A percentile compares a stretch with the other conserved stretches of the same genome.
Evolutionary conservation across 495 filamentous ascomycete species (phyloP).

Genomic region (Sordaria brevicollis): DNA sequence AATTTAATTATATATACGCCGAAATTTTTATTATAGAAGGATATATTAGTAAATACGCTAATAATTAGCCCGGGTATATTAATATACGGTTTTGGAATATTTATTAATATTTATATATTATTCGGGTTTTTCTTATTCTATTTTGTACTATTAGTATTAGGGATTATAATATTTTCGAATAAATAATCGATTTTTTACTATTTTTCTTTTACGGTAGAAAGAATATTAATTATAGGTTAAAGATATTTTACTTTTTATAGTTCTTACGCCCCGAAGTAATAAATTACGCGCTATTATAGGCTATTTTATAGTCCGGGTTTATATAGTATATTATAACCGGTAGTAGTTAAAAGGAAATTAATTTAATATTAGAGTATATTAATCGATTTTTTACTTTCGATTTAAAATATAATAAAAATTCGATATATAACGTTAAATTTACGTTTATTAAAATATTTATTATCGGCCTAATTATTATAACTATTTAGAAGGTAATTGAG

Average conservation of each 20-base stretch:
- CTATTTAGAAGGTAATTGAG: background rate
- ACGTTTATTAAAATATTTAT: background rate
- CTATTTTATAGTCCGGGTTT: too few species aligned
- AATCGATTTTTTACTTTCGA: too few species aligned
- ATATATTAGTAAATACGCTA: too few species aligned
- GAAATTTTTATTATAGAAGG: too few species aligned
- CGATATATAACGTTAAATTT: background rate
- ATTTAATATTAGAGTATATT: background rate
- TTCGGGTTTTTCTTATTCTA: too few species aligned
- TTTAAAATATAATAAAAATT: background rate
- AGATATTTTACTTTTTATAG: background rate
- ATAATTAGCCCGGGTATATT: too few species aligned
- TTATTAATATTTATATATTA: too few species aligned
- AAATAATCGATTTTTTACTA: background rate
- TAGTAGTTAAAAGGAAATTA: background rate
- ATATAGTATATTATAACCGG: too few species aligned
- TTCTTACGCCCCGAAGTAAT: background rate
- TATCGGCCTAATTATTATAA: background rate
- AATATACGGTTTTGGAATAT: too few species aligned
- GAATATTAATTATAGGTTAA: background rate
- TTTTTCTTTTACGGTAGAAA: background rate
- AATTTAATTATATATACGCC: too few species aligned
- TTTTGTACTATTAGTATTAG: background rate
- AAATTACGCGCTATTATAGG: fast-evolving
- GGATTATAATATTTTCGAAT: background rate